These are phyloP conservation scores for Suillus lakei DNA, from an alignment of 768 basidiomycete genomes.

Conservation along the genomic window DNA sequence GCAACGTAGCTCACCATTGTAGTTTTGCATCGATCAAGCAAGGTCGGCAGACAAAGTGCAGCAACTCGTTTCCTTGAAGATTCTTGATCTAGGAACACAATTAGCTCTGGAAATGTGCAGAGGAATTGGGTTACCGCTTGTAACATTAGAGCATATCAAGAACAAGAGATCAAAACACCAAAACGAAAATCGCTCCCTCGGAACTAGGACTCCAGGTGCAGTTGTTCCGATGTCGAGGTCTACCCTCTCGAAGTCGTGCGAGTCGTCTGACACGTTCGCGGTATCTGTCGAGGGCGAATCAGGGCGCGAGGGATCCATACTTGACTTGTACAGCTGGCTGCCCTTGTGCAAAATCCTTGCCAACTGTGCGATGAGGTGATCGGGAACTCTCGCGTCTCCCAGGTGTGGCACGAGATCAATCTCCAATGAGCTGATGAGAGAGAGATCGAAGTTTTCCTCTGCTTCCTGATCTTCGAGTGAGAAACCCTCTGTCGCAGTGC, in stretches of 20 bases:
- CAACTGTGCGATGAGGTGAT: conserved; percentile 68
- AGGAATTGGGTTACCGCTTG: conserved; percentile 50
- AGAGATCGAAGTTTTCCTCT: conserved; percentile 86
- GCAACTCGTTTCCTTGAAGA: conserved; percentile 68
- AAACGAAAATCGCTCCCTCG: conserved; percentile 86
- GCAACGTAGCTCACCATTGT: conserved; percentile 78
- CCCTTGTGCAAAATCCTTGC: conserved; percentile 75
- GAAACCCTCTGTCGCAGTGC: conserved; percentile 61
- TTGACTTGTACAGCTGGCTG: conserved; percentile 60
- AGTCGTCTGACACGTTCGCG: conserved; percentile 12
- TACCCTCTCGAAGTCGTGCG: conserved; percentile 40
- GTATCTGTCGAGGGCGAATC: conserved; percentile 17
- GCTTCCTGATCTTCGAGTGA: conserved; percentile 67
- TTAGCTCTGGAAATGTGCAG: not conserved
- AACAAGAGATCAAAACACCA: conserved; percentile 93
- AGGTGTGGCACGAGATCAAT: conserved; percentile 80
- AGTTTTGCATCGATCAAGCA: conserved; percentile 77
- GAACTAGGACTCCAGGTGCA: conserved; percentile 55
- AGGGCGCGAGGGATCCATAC: conserved; percentile 10
- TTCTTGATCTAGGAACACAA: conserved; percentile 55
- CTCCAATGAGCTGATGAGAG: conserved; percentile 79
- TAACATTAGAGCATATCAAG: conserved; percentile 71
- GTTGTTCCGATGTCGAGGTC: conserved; percentile 62
- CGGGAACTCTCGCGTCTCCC: conserved; percentile 70
- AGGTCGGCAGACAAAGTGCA: conserved; percentile 67